Evolutionary conservation across 495 filamentous ascomycete genomes (phyloP).

Genomic region (Lophiostoma macrostomum): DNA sequence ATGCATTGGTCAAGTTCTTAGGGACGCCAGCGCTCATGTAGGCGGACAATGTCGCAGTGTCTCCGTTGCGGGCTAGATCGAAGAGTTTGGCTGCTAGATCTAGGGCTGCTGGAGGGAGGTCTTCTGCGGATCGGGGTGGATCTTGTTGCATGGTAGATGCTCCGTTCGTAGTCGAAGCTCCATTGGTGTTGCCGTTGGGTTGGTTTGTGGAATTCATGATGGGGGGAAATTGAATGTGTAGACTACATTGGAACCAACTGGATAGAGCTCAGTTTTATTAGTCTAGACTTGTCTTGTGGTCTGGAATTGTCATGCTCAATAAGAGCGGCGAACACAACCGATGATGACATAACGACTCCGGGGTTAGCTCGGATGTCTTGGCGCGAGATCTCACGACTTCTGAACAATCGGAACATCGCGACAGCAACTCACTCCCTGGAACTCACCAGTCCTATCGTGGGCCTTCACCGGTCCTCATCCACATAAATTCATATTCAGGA

Average conservation of each 20-base stretch:
- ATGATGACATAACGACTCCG: constrained; percentile 16
- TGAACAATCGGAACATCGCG: too few species aligned
- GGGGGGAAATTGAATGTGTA: too few species aligned
- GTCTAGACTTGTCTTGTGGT: too few species aligned
- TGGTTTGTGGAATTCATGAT: not conserved
- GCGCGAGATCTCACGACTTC: not conserved
- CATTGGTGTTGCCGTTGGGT: not conserved
- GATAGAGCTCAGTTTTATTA: too few species aligned
- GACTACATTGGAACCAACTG: too few species aligned
- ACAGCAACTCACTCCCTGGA: too few species aligned
- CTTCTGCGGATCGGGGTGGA: constrained; percentile 1
- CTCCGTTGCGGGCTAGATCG: constrained; percentile 40
- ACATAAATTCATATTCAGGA: too few species aligned
- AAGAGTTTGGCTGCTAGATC: constrained; percentile 44
- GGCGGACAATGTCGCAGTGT: constrained; percentile 28
- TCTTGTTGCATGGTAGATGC: not conserved
- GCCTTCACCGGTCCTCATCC: too few species aligned
- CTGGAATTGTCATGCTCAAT: constrained; percentile 7
- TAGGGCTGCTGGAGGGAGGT: constrained; percentile 42
- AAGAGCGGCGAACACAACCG: not conserved
- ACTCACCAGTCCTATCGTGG: too few species aligned
- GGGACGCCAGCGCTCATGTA: constrained; percentile 44
- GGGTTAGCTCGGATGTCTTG: not conserved
- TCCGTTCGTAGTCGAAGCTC: constrained; percentile 1
- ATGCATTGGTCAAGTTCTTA: constrained; percentile 42